phyloP scores from a whole-genome alignment of 1,139 yeast species.

The Scheffersomyces parashehatae region DNA sequence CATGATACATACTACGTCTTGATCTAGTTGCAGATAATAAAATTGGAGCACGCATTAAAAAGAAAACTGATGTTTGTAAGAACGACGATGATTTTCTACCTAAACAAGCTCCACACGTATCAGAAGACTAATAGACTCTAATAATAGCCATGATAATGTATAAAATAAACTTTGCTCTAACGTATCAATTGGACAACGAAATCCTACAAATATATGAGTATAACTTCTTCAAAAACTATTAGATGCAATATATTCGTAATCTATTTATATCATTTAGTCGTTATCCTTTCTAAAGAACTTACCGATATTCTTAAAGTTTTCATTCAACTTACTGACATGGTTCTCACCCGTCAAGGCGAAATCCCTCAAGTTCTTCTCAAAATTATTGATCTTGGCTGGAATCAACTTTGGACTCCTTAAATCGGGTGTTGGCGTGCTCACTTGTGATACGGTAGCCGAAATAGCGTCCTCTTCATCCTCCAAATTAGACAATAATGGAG shows the following conservation, averaged over 20 bases:
- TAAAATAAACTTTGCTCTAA: too few relatives aligned
- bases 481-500: constrained; percentile 37
- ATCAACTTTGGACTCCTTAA: constrained; percentile 26
- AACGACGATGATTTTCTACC: too few relatives aligned
- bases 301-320: constrained; percentile 58
- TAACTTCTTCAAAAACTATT: too few relatives aligned
- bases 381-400: constrained; percentile 46
- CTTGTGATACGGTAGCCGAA: constrained; percentile 9
- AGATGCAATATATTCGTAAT: not conserved
- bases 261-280: constrained; percentile 3
- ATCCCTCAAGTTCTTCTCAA: constrained; percentile 58
- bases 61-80: too few relatives aligned
- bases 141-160: too few relatives aligned
- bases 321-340: constrained; percentile 58
- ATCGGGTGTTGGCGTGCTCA: constrained; percentile 23
- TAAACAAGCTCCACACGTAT: too few relatives aligned
- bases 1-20: too few relatives aligned
- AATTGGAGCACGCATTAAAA: too few relatives aligned
- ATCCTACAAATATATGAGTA: too few relatives aligned
- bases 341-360: constrained; percentile 54
- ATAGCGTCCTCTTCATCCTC: constrained; percentile 16
- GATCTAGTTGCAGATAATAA: too few relatives aligned
- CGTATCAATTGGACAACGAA: too few relatives aligned
- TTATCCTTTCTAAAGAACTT: constrained; percentile 56
- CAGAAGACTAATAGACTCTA: too few relatives aligned